Evolutionary conservation across 345 rosid genomes (phyloP).

Genomic region (Gossypium anomalum): DNA sequence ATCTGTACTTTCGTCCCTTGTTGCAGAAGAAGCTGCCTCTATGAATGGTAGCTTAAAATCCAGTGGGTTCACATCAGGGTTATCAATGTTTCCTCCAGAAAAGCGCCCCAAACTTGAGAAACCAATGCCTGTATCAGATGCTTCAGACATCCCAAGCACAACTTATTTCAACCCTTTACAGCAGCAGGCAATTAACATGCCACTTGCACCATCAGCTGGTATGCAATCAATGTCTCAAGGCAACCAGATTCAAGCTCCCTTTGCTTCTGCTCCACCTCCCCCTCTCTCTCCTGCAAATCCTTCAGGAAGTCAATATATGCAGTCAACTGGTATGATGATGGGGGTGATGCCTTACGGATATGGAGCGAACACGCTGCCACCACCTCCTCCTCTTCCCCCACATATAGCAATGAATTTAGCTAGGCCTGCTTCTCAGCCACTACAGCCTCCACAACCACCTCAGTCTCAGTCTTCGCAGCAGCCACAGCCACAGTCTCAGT

Average conservation of each 20-base stretch:
- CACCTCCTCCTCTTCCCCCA: constrained; percentile 66
- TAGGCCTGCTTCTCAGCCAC: constrained; percentile 41
- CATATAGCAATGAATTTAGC: constrained; percentile 52
- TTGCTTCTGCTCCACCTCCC: constrained; percentile 38
- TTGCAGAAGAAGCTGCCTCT: constrained; percentile 73
- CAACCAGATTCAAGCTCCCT: constrained; percentile 48
- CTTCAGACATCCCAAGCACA: constrained; percentile 31
- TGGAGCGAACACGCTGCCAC: constrained; percentile 45
- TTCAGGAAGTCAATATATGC: constrained; percentile 45
- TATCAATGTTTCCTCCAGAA: constrained; percentile 48
- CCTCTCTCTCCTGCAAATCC: constrained; percentile 39
- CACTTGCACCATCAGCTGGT: constrained; percentile 28
- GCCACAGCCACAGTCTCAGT: constrained; percentile 42
- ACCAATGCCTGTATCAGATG: constrained; percentile 36
- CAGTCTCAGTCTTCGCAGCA: constrained; percentile 31
- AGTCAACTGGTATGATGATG: constrained; percentile 48
- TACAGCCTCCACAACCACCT: constrained; percentile 39
- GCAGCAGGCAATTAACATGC: constrained; percentile 36
- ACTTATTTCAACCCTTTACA: constrained; percentile 43
- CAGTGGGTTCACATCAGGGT: constrained; percentile 32
- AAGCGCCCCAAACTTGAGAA: constrained; percentile 59
- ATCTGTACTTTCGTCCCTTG: constrained; percentile 75
- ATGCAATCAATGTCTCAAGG: constrained; percentile 43
- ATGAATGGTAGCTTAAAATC: constrained; percentile 43
- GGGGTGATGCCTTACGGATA: constrained; percentile 55